These are phyloP conservation scores for Calonectria pauciramosa DNA, from an alignment of 2,329 filamentous ascomycete species.

Conservation along the genomic window DNA sequence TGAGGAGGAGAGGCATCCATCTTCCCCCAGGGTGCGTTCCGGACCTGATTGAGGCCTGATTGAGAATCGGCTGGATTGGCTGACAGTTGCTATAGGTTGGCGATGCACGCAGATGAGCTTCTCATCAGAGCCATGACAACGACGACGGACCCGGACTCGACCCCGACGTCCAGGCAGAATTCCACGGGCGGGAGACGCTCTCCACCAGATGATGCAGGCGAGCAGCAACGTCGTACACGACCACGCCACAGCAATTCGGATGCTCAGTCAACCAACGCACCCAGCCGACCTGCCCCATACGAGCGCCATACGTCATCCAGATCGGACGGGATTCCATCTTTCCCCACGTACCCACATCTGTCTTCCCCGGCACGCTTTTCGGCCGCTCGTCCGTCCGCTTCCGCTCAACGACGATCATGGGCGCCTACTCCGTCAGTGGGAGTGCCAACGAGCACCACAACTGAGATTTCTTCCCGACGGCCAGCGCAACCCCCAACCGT, in stretches of 20 bases:
- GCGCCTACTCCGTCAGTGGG: background rate
- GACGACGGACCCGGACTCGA: constrained; percentile 28
- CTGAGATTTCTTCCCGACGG: constrained; percentile 18
- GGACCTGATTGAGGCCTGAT: background rate
- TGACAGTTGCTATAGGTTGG: constrained; percentile 32
- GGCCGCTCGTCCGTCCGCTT: background rate
- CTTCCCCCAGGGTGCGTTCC: constrained; percentile 41
- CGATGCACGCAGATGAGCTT: constrained; percentile 37
- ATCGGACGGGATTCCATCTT: background rate
- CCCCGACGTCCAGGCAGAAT: constrained; percentile 30
- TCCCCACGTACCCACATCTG: background rate
- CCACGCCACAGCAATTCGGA: constrained; percentile 41
- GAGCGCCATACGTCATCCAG: background rate
- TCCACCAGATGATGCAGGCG: constrained; percentile 44
- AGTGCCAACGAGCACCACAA: background rate
- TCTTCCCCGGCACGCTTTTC: background rate
- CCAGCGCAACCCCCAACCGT: constrained; percentile 17
- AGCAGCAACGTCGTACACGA: constrained; percentile 48
- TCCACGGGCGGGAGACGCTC: constrained; percentile 42
- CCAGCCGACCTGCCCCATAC: constrained; percentile 1
- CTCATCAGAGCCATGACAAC: constrained; percentile 26
- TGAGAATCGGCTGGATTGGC: background rate
- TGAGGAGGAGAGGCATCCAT: constrained; percentile 45
- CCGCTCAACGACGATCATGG: constrained; percentile 4
- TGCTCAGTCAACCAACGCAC: constrained; percentile 11